Percentiles rank a stretch among this genome's conserved stretches.
These are phyloP conservation scores for Decorospora gaudefroyi DNA, from an alignment of 2,329 filamentous ascomycete genomes.

Conservation along the genomic window DNA sequence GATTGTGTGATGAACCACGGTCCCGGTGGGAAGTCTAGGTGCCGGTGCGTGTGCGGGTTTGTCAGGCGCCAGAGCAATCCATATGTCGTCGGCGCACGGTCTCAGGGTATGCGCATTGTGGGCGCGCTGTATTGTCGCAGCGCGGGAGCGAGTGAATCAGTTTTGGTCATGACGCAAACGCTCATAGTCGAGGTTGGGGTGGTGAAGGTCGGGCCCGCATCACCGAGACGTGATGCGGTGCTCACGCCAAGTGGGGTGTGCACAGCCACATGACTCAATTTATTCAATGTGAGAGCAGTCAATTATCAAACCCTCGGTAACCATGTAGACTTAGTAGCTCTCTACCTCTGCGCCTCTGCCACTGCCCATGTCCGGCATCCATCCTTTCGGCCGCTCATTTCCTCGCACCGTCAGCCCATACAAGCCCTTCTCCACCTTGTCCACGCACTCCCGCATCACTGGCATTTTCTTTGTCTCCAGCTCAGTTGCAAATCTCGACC, in stretches of 20 bases:
- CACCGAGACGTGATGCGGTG: slow-evolving; percentile 17
- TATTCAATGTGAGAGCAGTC: neutral
- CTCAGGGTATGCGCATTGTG: slow-evolving; percentile 38
- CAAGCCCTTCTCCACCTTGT: slow-evolving; percentile 88
- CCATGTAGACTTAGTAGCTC: too few species aligned
- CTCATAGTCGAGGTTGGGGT: slow-evolving; percentile 23
- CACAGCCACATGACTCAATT: slow-evolving; percentile 18
- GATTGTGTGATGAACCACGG: slow-evolving; percentile 17
- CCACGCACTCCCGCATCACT: slow-evolving; percentile 84
- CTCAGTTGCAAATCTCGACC: slow-evolving; percentile 62
- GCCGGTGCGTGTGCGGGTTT: slow-evolving; percentile 19
- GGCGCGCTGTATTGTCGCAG: slow-evolving; percentile 30
- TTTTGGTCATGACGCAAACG: slow-evolving; percentile 28
- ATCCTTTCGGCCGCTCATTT: slow-evolving; percentile 85
- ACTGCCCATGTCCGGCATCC: slow-evolving; percentile 76
- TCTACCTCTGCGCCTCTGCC: slow-evolving; percentile 51
- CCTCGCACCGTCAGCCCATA: slow-evolving; percentile 88
- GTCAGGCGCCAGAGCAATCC: slow-evolving; percentile 35
- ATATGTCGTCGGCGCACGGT: slow-evolving; percentile 17
- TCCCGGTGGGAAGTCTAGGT: slow-evolving; percentile 14
- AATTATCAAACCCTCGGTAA: neutral
- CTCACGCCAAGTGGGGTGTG: slow-evolving; percentile 23
- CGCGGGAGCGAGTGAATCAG: slow-evolving; percentile 25
- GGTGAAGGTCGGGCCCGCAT: slow-evolving; percentile 20
- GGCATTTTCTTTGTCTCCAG: slow-evolving; percentile 75